These are phyloP conservation scores for Vitis labrusca DNA, from an alignment of 164 flowering plant genomes.

Conservation along the genomic window DNA sequence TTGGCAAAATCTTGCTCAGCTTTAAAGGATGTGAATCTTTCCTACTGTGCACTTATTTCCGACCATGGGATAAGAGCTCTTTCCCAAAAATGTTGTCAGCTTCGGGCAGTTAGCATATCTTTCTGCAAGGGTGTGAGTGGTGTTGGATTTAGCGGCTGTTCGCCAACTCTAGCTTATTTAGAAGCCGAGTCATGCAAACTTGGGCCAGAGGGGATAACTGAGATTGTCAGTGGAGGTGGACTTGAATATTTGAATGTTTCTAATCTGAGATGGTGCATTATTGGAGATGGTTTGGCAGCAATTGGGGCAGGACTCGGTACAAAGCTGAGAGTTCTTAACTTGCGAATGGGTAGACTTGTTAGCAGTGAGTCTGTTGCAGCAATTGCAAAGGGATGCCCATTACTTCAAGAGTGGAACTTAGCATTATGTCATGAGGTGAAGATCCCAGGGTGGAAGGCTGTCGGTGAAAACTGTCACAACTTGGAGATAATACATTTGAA, in stretches of 20 bases:
- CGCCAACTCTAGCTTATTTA: slow-evolving; percentile 40
- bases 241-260: slow-evolving; percentile 54
- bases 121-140: slow-evolving; percentile 49
- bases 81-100: slow-evolving; percentile 39
- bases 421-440: slow-evolving; percentile 54
- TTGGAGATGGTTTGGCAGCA: slow-evolving; percentile 42
- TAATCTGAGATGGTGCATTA: slow-evolving; percentile 26
- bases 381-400: slow-evolving; percentile 73
- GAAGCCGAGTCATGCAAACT: slow-evolving; percentile 70
- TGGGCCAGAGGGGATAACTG: slow-evolving; percentile 52
- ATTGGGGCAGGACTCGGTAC: slow-evolving; percentile 52
- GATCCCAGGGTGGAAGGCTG: slow-evolving; percentile 58
- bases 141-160: slow-evolving; percentile 58
- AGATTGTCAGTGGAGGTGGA: slow-evolving; percentile 58
- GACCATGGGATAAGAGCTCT: slow-evolving; percentile 53
- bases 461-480: slow-evolving; percentile 50
- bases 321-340: slow-evolving; percentile 50
- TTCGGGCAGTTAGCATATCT: slow-evolving; percentile 43
- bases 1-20: slow-evolving; percentile 47
- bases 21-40: slow-evolving; percentile 52
- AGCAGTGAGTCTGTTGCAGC: slow-evolving; percentile 46
- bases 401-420: slow-evolving; percentile 66
- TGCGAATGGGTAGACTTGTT: slow-evolving; percentile 50
- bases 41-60: slow-evolving; percentile 47
- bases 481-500: slow-evolving; percentile 67